Evolutionary conservation across 2,329 filamentous ascomycete species (phyloP), one percentile per base, ranked within the genome.

Genomic region (Diaporthe sp.): DNA sequence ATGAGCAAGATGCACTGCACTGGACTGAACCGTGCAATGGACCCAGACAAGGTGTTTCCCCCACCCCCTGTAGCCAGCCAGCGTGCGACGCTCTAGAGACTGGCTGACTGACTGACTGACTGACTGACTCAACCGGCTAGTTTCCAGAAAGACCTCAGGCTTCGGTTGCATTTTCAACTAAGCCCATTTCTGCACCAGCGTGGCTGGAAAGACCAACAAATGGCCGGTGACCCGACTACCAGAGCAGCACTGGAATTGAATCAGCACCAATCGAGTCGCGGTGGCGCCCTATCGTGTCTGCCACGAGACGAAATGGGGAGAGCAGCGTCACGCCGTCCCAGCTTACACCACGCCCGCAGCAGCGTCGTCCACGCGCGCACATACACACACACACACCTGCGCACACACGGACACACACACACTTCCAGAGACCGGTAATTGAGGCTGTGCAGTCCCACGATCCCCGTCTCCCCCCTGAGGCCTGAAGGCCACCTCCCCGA

Each of bases 381-480:
- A 72, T 9, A 61, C 49, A 58, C 53, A n/a, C 37, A 39, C 31
- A 15, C 49, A 58, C 42, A 31, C 39, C 31, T 34, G 25, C 55
- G 8, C 51, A 31, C 25, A 22, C 49, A 37, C 28, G 28, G 46
- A 39, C 73, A 49, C 68, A 28, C 53, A 61, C 60, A 55, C 39
- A 39, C 65, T n/a, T 51, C 42, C 51, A 71, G 34, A 68, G 25
- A 65, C 53, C 28, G 58, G 46, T 31, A 39, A 74, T 75, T 76
- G 75, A 75, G 75, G 75, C 75, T 72, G 75, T 76, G 75, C 68
- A 72, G 42, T 71, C 60, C 74, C 58, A 70, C 46, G 31, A 75
- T 72, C 57, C 70, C 75, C 68, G 51, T 62, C 51, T 34, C 25
- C 65, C 49, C 58, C 75, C 73, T 55, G 22, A 31, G 13, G 34